Base-by-base conservation (phyloP, 225 moss, liverwort and hornwort species). In the Marchantia paleacea region DNA sequence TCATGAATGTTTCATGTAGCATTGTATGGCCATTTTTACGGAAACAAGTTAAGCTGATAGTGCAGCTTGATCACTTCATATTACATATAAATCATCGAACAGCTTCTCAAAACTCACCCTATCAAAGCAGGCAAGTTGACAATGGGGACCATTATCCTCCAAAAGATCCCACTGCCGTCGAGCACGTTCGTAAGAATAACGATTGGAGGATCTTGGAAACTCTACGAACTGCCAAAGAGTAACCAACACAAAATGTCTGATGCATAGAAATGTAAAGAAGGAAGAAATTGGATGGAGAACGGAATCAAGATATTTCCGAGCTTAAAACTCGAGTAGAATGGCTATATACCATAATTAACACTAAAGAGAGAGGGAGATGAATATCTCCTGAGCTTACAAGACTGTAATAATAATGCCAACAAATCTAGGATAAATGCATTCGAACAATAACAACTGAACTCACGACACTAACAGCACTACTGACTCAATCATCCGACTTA, bases 61-160 rank as follows among this genome's bases (percentile, higher is more conserved):
- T 0, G n/a, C 28, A 15, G 68, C 29, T 5, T 15, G 68, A 31
- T 20, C 22, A 25, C 7, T 12, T 18, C n/a, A 31, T 8, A 75
- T 30, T 65, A 65, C 9, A 48, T 25, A 39, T 1, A 57, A 19
- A 57, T 24, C 14, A 68, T 29, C 4, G 30, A 29, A 14, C 10
- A 51, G 20, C 57, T 39, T 71, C n/a, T 1, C n/a, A 39, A 52
- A 12, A 65, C 90, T 89, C 78, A 99, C 99, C 86, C 83, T 87
- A 82, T 99, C 99, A 80, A 99, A 99, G 72, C 81, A 75, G 69
- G 99, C 92, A 83, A 95, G 91, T 78, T 95, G 91, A 51, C 88
- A 86, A 84, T 99, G 95, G 77, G 77, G 90, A 79, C 90, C 92
- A 80, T 89, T 85, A 54, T 89, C 89, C 24, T 87, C 78, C 74